Evolutionary conservation across 2,329 filamentous ascomycete species (phyloP), one percentile per base, ranked within the genome.

Genomic region (Seiridium cupressi): DNA sequence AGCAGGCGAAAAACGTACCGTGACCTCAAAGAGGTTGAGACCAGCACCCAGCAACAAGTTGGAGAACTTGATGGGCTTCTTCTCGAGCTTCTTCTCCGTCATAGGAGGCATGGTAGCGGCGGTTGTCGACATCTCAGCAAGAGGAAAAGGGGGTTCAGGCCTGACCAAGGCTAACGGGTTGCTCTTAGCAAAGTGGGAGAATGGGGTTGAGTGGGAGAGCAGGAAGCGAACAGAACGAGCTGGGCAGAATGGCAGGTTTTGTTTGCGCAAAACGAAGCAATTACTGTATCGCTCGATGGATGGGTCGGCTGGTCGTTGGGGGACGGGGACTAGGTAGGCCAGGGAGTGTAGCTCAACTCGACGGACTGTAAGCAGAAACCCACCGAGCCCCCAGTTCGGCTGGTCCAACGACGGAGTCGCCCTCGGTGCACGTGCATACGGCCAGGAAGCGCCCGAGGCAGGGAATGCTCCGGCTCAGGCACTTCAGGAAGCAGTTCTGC

Each of bases 61-160:
- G 84, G 93, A 97, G 86, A 98, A 98, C 88, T 97, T 98, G 87
- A 99, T 87, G 68, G 95, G 95, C 88, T 98, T 98, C 91, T 98
- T 98, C 89, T 97, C 93, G 76, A 96, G 82, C 78, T 77, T 80
- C 65, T 77, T 74, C 60, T 74, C 73, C 66, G 78, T 77, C 70
- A 76, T 72, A 65, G 77, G 68, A 74, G 76, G 81, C 75, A 73
- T 70, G 76, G 77, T 77, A 71, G 84, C 75, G 70, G 79, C 76
- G 72, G 81, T 79, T 73, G 84, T 79, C 77, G 86, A 86, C 86
- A 90, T 89, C 78, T 77, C 82, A 78, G 75, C 74, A 73, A 77
- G 79, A 80, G 77, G 69, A 73, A 55, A 76, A 75, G 84, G 81
- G 79, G 86, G 55, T 58, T 49, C 54, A 35, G 90, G 91, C 94